These are phyloP conservation scores for Aegilops longissima DNA, from an alignment of 176 grass and related monocot genomes.

Conservation along the genomic window DNA sequence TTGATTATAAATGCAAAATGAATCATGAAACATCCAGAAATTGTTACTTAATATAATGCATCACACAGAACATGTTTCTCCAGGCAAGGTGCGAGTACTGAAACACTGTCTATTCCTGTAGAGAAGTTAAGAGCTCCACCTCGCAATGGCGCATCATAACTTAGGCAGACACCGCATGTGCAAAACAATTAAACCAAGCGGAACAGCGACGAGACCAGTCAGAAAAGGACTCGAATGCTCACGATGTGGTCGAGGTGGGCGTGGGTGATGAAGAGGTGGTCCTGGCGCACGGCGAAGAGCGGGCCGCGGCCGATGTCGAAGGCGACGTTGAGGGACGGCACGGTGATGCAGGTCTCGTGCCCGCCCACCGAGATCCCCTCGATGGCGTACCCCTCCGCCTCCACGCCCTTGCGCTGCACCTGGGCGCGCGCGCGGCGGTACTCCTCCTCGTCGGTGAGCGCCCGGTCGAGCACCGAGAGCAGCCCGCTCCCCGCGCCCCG, in stretches of 20 bases:
- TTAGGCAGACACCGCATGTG: not conserved
- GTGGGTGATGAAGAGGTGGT: constrained; percentile 95
- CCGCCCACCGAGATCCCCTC: constrained; percentile 92
- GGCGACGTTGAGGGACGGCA: constrained; percentile 70
- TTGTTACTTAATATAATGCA: not conserved
- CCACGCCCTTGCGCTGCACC: constrained; percentile 78
- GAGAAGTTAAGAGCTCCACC: not conserved
- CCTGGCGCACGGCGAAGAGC: constrained; percentile 67
- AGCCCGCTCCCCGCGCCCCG: constrained; percentile 29
- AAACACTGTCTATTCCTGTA: not conserved
- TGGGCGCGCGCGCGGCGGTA: constrained; percentile 84
- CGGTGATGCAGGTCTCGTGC: constrained; percentile 86
- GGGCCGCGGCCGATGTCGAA: constrained; percentile 93
- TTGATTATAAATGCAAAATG: not conserved
- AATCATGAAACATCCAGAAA: not conserved
- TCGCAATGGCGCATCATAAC: not conserved
- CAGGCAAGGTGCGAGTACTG: not conserved
- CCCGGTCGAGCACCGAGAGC: constrained; percentile 76
- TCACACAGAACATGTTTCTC: not conserved
- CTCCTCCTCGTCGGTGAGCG: constrained; percentile 82
- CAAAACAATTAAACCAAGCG: constrained; percentile 1
- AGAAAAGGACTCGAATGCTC: constrained; percentile 27
- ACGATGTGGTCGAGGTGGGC: constrained; percentile 96
- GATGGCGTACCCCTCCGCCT: constrained; percentile 80
- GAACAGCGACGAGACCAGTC: not conserved